phyloP scores from a whole-genome alignment of 305 asterid genomes.

The Solanum hybrid region DNA sequence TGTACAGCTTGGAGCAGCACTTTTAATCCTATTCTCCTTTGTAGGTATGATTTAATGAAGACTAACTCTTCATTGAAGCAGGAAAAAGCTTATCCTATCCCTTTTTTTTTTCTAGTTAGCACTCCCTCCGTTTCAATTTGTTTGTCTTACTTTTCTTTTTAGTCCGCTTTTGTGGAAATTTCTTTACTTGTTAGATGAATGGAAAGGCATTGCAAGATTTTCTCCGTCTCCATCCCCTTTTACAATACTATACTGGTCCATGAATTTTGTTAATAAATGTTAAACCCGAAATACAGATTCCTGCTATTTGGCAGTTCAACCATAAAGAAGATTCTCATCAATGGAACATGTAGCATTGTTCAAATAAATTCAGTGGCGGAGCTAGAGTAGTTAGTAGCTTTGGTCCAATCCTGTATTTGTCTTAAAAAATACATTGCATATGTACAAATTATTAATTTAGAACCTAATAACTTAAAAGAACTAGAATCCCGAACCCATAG shows the following conservation, averaged over 20 bases:
- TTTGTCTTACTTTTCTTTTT: neutral
- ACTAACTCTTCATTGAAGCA: neutral
- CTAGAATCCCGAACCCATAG: neutral
- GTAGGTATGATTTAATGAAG: conserved; percentile 37
- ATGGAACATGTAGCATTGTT: neutral
- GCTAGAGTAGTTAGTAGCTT: neutral
- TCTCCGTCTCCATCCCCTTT: neutral
- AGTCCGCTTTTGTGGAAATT: neutral
- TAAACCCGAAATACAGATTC: neutral
- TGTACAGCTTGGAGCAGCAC: conserved; percentile 62
- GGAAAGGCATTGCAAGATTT: neutral
- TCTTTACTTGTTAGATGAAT: neutral
- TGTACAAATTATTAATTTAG: neutral
- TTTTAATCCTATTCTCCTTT: conserved; percentile 79
- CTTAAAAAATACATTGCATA: neutral
- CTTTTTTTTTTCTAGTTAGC: neutral
- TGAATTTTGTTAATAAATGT: neutral
- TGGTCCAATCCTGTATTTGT: neutral
- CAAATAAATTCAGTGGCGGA: neutral
- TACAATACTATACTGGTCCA: neutral
- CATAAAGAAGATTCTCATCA: neutral
- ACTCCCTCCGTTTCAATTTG: neutral
- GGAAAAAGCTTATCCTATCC: neutral
- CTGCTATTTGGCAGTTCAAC: neutral
- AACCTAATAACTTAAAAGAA: neutral